Conservation (phyloP, 495 filamentous ascomycete genomes). For the Viridothelium virens region DNA sequence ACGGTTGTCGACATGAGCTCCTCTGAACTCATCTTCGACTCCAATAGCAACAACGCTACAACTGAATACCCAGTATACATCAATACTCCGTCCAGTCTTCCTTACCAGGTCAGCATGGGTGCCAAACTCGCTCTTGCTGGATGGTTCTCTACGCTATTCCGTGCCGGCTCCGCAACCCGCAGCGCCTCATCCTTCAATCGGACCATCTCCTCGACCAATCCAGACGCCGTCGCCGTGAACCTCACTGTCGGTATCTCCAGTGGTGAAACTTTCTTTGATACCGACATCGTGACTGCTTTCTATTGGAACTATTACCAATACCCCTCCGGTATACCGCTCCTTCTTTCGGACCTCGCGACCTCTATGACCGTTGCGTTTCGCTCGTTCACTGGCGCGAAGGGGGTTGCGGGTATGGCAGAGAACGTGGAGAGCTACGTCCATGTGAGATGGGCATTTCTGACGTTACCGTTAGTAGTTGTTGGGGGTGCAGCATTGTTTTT, state of each 20-base stretch:
- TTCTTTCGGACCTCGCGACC: conserved; percentile 20
- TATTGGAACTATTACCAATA: conserved; percentile 33
- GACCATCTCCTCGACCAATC: conserved; percentile 6
- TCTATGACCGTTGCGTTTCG: conserved; percentile 20
- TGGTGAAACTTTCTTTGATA: conserved; percentile 29
- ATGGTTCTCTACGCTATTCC: conserved; percentile 12
- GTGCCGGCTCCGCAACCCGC: conserved; percentile 13
- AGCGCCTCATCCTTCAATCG: conserved; percentile 8
- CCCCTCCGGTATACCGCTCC: conserved; percentile 21
- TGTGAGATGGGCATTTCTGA: conserved; percentile 22
- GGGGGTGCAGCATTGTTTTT: conserved; percentile 5
- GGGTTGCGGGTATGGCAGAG: conserved; percentile 14
- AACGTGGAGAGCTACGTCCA: conserved; percentile 21
- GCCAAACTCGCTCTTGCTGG: conserved; percentile 9
- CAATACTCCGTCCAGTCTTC: not conserved
- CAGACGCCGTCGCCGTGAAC: conserved; percentile 24
- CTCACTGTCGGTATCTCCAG: conserved; percentile 26
- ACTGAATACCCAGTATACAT: conserved; percentile 8
- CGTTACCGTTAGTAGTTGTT: conserved; percentile 19
- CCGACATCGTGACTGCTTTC: conserved; percentile 29
- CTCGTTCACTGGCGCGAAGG: conserved; percentile 16
- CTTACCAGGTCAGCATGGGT: conserved; percentile 14
- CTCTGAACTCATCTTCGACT: not conserved
- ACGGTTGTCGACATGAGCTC: conserved; percentile 2
- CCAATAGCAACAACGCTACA: not conserved